These are phyloP conservation scores for Arachnopeziza araneosa DNA, from an alignment of 2,329 filamentous ascomycete species.

Conservation along the genomic window DNA sequence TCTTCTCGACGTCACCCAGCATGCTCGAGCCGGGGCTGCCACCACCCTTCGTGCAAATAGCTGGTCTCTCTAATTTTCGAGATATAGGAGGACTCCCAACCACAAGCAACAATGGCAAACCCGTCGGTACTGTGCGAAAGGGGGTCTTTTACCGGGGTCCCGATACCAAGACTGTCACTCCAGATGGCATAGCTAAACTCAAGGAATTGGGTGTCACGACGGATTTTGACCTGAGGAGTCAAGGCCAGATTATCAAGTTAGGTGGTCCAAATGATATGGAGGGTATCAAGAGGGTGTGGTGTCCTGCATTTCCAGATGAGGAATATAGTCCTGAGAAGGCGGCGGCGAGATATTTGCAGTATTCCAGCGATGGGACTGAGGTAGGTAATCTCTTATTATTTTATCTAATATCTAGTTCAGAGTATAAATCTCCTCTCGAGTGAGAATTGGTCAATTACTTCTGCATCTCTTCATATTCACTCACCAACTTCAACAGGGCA, in stretches of 20 bases:
- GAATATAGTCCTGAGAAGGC: constrained; percentile 59
- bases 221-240: constrained; percentile 63
- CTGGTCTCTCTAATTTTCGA: constrained; percentile 60
- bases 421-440: not conserved
- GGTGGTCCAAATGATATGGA: constrained; percentile 39
- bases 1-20: not conserved
- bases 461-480: not conserved
- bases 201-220: constrained; percentile 49
- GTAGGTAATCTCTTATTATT: constrained; percentile 25
- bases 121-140: constrained; percentile 37
- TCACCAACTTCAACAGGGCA: constrained; percentile 39
- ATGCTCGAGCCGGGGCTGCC: not conserved
- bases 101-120: constrained; percentile 21
- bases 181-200: constrained; percentile 46
- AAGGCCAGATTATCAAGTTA: constrained; percentile 49
- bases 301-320: constrained; percentile 56
- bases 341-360: constrained; percentile 54
- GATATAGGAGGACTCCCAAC: constrained; percentile 56
- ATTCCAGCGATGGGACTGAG: constrained; percentile 46
- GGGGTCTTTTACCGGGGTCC: constrained; percentile 61
- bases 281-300: constrained; percentile 49
- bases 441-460: not conserved
- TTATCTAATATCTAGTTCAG: not conserved
- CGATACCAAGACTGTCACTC: constrained; percentile 54
- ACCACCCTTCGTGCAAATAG: constrained; percentile 44